Evolutionary conservation across 129 eudicot species (phyloP), one percentile per base, ranked within the genome.

Genomic region (Artemisia annua): DNA sequence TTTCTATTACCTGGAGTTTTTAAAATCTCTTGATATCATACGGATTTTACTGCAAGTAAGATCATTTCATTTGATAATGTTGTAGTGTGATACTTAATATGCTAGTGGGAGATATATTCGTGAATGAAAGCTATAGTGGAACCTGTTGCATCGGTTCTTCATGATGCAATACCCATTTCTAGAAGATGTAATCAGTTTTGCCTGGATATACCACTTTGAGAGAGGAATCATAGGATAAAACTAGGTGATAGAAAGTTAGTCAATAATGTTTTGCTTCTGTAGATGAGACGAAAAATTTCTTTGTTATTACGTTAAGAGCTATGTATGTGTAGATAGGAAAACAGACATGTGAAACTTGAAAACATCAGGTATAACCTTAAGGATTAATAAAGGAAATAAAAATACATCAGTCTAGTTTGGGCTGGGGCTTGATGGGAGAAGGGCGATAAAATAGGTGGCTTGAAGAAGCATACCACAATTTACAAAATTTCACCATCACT

Each of bases 31-130:
- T 28, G 75, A 71, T 65, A 20, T 66, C 12, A 66, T 9, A 62
- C 63, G 78, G 53, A 30, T 74, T 32, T 50, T 74, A 18, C 11
- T 7, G 30, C 35, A 44, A 24, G 73, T 66, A 66, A 75, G 20
- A 66, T 44, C 46, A 14, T 54, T 56, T 44, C 43, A 55, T 54
- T 43, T 39, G 24, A 24, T 54, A 22, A 16, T 66, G 66, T 65
- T 66, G 49, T 17, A 48, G 17, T 17, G 32, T 49, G 48, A 63
- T 61, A 12, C 62, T 61, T 11, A 63, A 17, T 73, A 18, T 62
- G 69, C 63, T 62, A 7, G 51, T 73, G 16, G 5, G 16, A 30
- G 70, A 18, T 48, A 58, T 72, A 58, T 46, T 72, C 26, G 24
- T 59, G 18, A 49, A 10, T 72, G 22, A 5, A 5, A 58, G 30